phyloP scores from a whole-genome alignment of 2,329 filamentous ascomycete genomes.

The Paracoccidioides lutzii region DNA sequence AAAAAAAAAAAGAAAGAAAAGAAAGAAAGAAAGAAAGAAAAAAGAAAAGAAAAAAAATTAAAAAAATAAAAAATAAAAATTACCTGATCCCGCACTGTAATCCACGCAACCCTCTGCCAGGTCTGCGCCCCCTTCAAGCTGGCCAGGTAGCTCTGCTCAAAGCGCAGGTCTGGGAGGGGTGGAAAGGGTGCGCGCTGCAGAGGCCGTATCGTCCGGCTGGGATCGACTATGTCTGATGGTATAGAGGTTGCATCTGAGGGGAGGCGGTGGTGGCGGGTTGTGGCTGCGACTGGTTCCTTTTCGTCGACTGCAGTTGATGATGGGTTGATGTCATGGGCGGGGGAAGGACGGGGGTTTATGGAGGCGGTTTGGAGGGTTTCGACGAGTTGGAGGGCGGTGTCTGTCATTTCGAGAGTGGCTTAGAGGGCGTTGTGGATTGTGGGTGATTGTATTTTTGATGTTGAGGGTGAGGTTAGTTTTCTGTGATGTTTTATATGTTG shows the following conservation, averaged over 20 bases:
- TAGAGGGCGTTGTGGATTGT: not conserved
- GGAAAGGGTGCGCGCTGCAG: slow-evolving; percentile 45
- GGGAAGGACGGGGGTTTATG: slow-evolving; percentile 59
- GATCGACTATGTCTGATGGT: slow-evolving; percentile 36
- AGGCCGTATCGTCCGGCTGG: slow-evolving; percentile 23
- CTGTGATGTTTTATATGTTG: no score
- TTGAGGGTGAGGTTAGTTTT: not conserved
- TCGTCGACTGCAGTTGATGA: slow-evolving; percentile 59
- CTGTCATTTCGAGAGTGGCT: slow-evolving; percentile 36
- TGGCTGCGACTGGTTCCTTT: slow-evolving; percentile 46
- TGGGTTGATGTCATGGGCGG: slow-evolving; percentile 64
- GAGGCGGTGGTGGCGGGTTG: slow-evolving; percentile 12
- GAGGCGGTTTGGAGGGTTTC: slow-evolving; percentile 70
- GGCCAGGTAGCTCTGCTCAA: slow-evolving; percentile 94
- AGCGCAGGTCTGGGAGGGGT: slow-evolving; percentile 66
- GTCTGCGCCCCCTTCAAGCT: slow-evolving; percentile 70
- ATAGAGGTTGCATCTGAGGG: slow-evolving; percentile 29
- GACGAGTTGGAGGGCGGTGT: slow-evolving; percentile 55
- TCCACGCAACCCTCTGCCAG: slow-evolving; percentile 66
- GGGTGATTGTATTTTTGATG: not conserved
- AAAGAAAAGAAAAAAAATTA: not conserved
- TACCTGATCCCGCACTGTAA: slow-evolving; percentile 83
- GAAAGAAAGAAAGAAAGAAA: no score
- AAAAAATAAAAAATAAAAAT: no score
- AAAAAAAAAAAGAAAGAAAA: not conserved